These are phyloP conservation scores for Xylariaceae sp. DNA, from an alignment of 2,329 filamentous ascomycete species.

Conservation along the genomic window DNA sequence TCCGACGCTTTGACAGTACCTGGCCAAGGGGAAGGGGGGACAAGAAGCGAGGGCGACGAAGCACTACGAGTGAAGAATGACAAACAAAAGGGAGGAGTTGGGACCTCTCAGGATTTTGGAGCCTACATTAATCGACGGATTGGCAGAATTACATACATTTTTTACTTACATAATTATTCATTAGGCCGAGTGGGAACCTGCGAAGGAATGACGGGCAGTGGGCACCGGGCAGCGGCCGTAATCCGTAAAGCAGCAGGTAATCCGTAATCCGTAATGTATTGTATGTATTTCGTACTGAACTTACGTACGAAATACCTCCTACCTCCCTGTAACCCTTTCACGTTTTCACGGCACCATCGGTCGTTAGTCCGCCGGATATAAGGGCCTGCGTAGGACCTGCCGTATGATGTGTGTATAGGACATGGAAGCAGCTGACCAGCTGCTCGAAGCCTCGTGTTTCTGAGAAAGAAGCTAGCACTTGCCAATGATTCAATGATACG, in stretches of 20 bases:
- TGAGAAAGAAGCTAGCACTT: neutral
- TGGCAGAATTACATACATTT: neutral
- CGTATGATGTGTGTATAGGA: neutral
- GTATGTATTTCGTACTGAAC: neutral
- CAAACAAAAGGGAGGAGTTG: constrained; percentile 1
- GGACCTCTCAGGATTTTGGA: neutral
- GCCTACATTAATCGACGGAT: too few species aligned
- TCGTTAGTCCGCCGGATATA: neutral
- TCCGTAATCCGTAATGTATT: too few species aligned
- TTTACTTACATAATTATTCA: neutral
- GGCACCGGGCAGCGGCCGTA: neutral
- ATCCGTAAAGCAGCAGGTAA: too few species aligned
- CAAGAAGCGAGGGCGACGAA: neutral
- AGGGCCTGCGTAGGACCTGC: neutral
- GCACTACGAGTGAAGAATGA: constrained; percentile 5
- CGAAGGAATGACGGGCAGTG: neutral
- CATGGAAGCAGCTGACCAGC: constrained; percentile 16
- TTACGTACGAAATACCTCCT: neutral
- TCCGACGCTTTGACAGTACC: neutral
- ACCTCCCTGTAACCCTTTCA: too few species aligned
- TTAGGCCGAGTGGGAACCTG: neutral
- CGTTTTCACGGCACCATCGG: too few species aligned
- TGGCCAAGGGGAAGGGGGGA: neutral
- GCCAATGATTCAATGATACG: neutral
- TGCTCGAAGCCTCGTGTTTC: constrained; percentile 18